Percentiles rank a stretch among this genome's conserved stretches.
These are phyloP conservation scores for Cladosporium velox DNA, from an alignment of 2,329 filamentous ascomycete genomes.

Conservation along the genomic window DNA sequence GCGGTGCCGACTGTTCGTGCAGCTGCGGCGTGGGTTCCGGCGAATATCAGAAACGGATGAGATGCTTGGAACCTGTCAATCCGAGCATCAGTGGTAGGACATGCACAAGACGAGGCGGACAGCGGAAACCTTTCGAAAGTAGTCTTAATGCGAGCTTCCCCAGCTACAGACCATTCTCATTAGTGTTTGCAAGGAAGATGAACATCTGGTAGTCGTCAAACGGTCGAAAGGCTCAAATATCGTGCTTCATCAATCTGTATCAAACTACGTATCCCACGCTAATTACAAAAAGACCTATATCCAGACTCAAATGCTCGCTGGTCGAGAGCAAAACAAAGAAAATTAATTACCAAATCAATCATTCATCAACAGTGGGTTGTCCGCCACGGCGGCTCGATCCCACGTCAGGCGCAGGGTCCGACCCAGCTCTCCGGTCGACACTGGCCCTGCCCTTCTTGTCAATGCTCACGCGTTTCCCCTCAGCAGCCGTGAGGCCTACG, in stretches of 20 bases:
- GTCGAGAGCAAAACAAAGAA: background rate
- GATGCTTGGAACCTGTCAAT: too few species aligned
- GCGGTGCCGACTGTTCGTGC: too few species aligned
- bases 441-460: slow-evolving; percentile 17
- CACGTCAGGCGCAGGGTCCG: background rate
- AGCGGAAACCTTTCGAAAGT: too few species aligned
- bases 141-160: background rate
- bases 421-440: slow-evolving; percentile 4
- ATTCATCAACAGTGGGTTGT: background rate
- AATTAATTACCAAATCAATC: background rate
- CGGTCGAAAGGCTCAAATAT: background rate
- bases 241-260: background rate
- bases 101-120: too few species aligned
- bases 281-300: background rate
- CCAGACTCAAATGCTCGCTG: background rate
- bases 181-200: too few species aligned
- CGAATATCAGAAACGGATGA: too few species aligned
- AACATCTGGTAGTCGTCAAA: too few species aligned
- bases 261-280: background rate
- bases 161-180: too few species aligned
- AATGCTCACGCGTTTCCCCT: slow-evolving; percentile 12
- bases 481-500: background rate
- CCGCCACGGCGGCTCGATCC: background rate
- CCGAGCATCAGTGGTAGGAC: too few species aligned
- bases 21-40: too few species aligned